Evolutionary conservation across 176 grass and related monocot species (phyloP), one percentile per base, ranked within the genome.

Genomic region (Aegilops sharonensis): DNA sequence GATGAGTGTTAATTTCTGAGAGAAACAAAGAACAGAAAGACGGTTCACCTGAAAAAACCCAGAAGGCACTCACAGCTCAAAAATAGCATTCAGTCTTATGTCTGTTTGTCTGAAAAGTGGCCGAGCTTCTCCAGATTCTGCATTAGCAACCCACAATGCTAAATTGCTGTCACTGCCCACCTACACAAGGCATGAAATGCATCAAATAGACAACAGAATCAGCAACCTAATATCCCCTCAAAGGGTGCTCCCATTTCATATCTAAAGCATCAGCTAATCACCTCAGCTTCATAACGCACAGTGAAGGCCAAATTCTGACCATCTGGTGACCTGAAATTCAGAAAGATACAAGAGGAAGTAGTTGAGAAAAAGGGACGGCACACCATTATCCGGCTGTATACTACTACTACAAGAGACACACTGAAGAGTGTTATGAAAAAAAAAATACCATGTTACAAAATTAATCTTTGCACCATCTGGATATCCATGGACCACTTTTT

Each of bases 361-460:
- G 8, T 72, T 84, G 59, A 75, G 35, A 24, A 14, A 34, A 63
- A 52, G 65, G 27, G 47, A 78, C 15, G 11, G 11, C 1, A 18
- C 3, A 5, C 1, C 23, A 47, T 45, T 50, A 36, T 32, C 32
- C 12, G 12, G 13, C 2, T 35, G 64, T 18, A 78, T 10, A 52
- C 8, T 52, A 88, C 11, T 10, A 52, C 8, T 52, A 88, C 11
- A 84, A 77, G 11, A 25, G 11, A 35, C 35, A 23, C 6, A 52
- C 9, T 79, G 27, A 57, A 68, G 25, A 78, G 87, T 61, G 70
- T 21, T 60, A 0, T 6, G 5, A 42, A 42, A 1, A 37, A 37
- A 61, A 60, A 50, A 43, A 24, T 88, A 97, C 95, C 95, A 97
- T 78, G 88, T 92, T n/a, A 97, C 92, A 83, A 91, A 97, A 85